These are phyloP conservation scores for Phylloporus rhodoxanthus DNA, from an alignment of 768 basidiomycete genomes.

Conservation along the genomic window DNA sequence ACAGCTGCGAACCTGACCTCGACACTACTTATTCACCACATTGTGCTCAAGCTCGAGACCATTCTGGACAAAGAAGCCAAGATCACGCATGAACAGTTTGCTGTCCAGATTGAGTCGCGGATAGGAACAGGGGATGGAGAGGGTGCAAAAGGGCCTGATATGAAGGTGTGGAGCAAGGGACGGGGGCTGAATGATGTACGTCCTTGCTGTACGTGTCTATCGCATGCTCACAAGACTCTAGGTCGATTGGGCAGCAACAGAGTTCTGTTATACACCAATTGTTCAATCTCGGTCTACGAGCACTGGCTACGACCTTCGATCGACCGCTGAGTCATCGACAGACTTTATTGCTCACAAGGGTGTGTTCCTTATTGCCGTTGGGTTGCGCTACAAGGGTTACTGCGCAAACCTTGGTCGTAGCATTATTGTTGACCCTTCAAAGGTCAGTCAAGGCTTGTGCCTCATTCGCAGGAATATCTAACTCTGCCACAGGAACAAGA, in stretches of 20 bases:
- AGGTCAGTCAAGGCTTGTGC: constrained; percentile 38
- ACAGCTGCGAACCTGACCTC: constrained; percentile 75
- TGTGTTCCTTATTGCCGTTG: constrained; percentile 81
- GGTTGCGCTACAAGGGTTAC: constrained; percentile 89
- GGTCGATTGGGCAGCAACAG: constrained; percentile 86
- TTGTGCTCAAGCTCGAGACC: constrained; percentile 80
- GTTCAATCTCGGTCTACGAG: constrained; percentile 87
- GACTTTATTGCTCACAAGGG: constrained; percentile 84
- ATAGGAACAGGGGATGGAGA: constrained; percentile 67
- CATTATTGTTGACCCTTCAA: constrained; percentile 91
- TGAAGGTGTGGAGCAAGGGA: constrained; percentile 85
- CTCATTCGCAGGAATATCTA: neutral
- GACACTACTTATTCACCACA: constrained; percentile 78
- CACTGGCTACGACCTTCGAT: constrained; percentile 81
- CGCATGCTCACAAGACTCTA: constrained; percentile 28
- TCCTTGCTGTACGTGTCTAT: constrained; percentile 8
- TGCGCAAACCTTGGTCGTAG: constrained; percentile 90
- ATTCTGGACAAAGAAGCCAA: constrained; percentile 90
- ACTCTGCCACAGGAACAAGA: constrained; percentile 72
- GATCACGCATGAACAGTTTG: constrained; percentile 82
- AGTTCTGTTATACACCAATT: constrained; percentile 93
- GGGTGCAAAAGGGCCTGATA: constrained; percentile 78
- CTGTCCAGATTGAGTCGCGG: constrained; percentile 79
- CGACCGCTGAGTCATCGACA: constrained; percentile 78
- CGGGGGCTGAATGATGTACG: constrained; percentile 70